phyloP scores from a whole-genome alignment of 805 yeast species.

The Hanseniaspora clermontiae region DNA sequence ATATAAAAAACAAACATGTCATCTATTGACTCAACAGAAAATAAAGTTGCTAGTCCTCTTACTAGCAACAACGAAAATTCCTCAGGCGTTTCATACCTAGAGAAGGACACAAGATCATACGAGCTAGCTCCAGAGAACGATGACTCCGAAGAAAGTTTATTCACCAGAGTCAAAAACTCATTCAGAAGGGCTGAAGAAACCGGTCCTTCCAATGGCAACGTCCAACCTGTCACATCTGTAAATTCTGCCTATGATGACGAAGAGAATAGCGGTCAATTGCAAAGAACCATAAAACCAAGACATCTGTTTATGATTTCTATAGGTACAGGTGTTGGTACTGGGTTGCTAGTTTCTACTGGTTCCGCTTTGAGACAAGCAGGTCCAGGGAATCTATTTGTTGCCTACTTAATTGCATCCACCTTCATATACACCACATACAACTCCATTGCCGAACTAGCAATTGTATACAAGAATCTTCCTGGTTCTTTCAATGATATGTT shows the following conservation, averaged over 20 bases:
- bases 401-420: slow-evolving; percentile 47
- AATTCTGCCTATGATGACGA: slow-evolving; percentile 29
- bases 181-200: slow-evolving; percentile 29
- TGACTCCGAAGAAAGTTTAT: background rate
- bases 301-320: slow-evolving; percentile 65
- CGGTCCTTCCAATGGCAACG: slow-evolving; percentile 18
- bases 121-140: background rate
- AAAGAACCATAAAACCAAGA: slow-evolving; percentile 30
- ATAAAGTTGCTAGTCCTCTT: background rate
- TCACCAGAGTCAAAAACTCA: slow-evolving; percentile 19
- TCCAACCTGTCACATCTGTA: slow-evolving; percentile 29
- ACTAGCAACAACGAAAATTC: background rate
- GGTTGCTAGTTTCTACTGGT: slow-evolving; percentile 60
- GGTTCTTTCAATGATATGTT: slow-evolving; percentile 52
- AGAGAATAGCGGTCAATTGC: slow-evolving; percentile 32
- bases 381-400: slow-evolving; percentile 48
- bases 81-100: background rate
- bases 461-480: slow-evolving; percentile 43
- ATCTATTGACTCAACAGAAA: background rate
- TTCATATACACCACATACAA: slow-evolving; percentile 49
- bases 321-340: slow-evolving; percentile 67
- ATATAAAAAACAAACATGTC: background rate
- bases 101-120: background rate
- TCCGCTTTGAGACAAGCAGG: slow-evolving; percentile 46
- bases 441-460: slow-evolving; percentile 59